These are phyloP conservation scores for Chrysanthemum lavandulifolium DNA, from an alignment of 129 eudicot species.

Conservation along the genomic window DNA sequence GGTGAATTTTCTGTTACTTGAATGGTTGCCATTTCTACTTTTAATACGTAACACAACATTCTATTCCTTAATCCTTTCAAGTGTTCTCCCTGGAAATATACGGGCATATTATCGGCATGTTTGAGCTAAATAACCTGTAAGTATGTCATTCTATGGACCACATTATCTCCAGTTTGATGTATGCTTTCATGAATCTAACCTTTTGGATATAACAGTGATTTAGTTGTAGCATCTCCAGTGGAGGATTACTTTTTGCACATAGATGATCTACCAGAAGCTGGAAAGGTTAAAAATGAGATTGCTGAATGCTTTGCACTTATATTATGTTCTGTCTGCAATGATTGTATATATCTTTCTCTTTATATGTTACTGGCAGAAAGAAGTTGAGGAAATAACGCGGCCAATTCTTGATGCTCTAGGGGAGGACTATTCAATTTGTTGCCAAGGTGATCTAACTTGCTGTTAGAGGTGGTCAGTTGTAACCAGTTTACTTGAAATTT, in stretches of 20 bases:
- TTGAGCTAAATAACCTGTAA: constrained; percentile 99
- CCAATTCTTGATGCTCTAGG: constrained; percentile 93
- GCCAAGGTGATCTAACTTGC: constrained; percentile 61
- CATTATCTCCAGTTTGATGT: constrained; percentile 3
- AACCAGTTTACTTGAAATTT: no score
- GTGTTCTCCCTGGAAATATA: constrained; percentile 93
- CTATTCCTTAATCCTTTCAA: constrained; percentile 56
- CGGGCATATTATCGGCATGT: constrained; percentile 97
- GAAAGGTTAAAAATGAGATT: constrained; percentile 54
- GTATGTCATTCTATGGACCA: constrained; percentile 27
- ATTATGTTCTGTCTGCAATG: constrained; percentile 10
- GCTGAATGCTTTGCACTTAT: constrained; percentile 1
- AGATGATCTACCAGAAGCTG: constrained; percentile 73
- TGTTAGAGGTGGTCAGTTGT: not conserved
- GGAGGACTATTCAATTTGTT: constrained; percentile 79
- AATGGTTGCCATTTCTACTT: not conserved
- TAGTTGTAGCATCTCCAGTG: constrained; percentile 93
- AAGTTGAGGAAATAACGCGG: constrained; percentile 64
- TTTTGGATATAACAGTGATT: constrained; percentile 57
- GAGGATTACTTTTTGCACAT: constrained; percentile 83
- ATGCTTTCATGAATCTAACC: constrained; percentile 18
- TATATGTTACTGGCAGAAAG: constrained; percentile 46
- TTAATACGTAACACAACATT: constrained; percentile 6
- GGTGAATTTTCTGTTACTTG: constrained; percentile 11
- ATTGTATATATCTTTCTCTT: constrained; percentile 4